Conservation (phyloP, 139 green algal genomes). For the Diplosphaera chodatii region DNA sequence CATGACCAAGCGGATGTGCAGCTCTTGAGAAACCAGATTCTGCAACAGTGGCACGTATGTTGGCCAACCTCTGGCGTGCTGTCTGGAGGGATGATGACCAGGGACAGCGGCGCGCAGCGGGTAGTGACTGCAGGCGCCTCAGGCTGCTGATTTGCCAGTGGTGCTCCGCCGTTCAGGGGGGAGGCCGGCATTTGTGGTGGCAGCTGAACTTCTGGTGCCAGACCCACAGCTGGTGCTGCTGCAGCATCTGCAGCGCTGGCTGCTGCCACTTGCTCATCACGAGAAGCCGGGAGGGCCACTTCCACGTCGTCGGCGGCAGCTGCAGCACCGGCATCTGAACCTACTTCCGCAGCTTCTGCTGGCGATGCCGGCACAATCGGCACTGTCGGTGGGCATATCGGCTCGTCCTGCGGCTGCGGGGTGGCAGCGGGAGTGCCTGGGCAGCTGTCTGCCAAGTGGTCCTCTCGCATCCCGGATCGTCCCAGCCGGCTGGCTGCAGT, state of each 20-base stretch:
- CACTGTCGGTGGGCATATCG: neutral
- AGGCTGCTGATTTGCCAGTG: no score
- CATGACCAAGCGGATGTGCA: no score
- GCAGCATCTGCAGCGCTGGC: neutral
- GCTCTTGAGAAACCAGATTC: no score
- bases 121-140: neutral
- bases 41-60: no score
- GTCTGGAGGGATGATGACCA: neutral
- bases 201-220: neutral
- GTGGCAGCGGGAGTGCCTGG: neutral
- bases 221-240: neutral
- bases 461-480: no score
- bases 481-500: no score
- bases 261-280: no score
- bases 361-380: neutral
- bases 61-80: neutral
- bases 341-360: neutral
- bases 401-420: neutral
- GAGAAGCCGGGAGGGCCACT: no score
- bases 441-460: neutral
- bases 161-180: no score
- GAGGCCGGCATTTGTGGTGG: no score
- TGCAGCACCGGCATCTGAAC: neutral
- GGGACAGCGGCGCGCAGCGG: neutral
- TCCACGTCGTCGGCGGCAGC: neutral